Evolutionary conservation across 2,329 filamentous ascomycete species (phyloP).

Genomic region (Ophidiomyces ophidiicola): DNA sequence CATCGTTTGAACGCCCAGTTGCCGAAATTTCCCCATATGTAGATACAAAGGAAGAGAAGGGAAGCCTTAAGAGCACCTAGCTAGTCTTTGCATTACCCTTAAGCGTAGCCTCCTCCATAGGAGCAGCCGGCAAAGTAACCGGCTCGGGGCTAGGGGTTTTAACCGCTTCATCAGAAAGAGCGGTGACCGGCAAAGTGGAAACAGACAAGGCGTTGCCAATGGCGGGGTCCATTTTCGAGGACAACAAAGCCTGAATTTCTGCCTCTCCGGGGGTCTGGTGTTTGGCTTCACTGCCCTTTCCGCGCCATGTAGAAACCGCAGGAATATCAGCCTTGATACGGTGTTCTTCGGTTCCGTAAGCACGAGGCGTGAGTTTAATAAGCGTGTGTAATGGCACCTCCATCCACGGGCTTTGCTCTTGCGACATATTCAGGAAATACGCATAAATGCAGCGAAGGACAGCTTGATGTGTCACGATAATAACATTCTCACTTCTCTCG

Average conservation of each 20-base stretch:
- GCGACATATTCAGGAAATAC: conserved; percentile 96
- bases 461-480: conserved; percentile 96
- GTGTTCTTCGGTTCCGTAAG: conserved; percentile 85
- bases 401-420: conserved; percentile 93
- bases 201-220: too few relatives aligned
- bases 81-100: too few relatives aligned
- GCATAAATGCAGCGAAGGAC: conserved; percentile 95
- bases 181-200: too few relatives aligned
- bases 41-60: too few relatives aligned
- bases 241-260: conserved; percentile 7
- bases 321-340: conserved; percentile 82
- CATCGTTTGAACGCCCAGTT: too few relatives aligned
- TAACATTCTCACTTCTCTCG: conserved; percentile 87
- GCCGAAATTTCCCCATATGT: too few relatives aligned
- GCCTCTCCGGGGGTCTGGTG: conserved; percentile 45
- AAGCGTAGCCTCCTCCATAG: too few relatives aligned
- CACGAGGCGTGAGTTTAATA: conserved; percentile 89
- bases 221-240: too few relatives aligned
- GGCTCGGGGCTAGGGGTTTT: too few relatives aligned
- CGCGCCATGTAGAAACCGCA: conserved; percentile 90
- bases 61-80: too few relatives aligned
- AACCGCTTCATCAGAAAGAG: too few relatives aligned
- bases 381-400: conserved; percentile 92
- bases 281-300: conserved; percentile 83
- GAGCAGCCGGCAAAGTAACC: too few relatives aligned